Conservation (phyloP, 768 basidiomycete species). For the Psilocybe cyanescens region DNA sequence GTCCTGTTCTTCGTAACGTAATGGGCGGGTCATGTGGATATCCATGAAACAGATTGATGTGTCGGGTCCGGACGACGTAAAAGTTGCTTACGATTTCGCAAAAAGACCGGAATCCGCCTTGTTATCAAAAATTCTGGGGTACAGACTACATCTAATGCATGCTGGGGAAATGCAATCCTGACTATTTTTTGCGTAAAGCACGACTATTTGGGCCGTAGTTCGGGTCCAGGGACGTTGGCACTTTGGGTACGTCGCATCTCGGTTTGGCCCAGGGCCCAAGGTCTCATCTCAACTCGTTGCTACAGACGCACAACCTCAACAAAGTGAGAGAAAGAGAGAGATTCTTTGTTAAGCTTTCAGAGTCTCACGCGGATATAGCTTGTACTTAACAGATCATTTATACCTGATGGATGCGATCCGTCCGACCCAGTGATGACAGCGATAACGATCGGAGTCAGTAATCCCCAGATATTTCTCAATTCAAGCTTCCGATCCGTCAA, state of each 20-base stretch:
- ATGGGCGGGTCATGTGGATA: neutral
- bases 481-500: too few species aligned
- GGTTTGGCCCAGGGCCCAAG: neutral
- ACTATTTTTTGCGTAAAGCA: slow-evolving; percentile 32
- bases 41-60: slow-evolving; percentile 42
- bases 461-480: too few species aligned
- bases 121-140: slow-evolving; percentile 58
- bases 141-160: neutral
- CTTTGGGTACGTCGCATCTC: slow-evolving; percentile 39
- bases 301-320: slow-evolving; percentile 23
- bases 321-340: slow-evolving; percentile 9
- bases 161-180: neutral
- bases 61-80: slow-evolving; percentile 38
- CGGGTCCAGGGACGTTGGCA: slow-evolving; percentile 44
- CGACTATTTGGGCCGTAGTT: slow-evolving; percentile 53
- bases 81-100: slow-evolving; percentile 46
- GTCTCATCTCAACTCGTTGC: too few species aligned
- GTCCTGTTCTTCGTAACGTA: too few species aligned
- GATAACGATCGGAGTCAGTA: slow-evolving; percentile 26
- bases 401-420: slow-evolving; percentile 17
- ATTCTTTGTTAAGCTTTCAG: too few species aligned
- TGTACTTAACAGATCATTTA: slow-evolving; percentile 1
- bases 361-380: neutral
- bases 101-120: slow-evolving; percentile 41
- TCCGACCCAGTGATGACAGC: slow-evolving; percentile 13